Conservation (phyloP, 2,329 filamentous ascomycete species). For the Xylariaceae sp. region DNA sequence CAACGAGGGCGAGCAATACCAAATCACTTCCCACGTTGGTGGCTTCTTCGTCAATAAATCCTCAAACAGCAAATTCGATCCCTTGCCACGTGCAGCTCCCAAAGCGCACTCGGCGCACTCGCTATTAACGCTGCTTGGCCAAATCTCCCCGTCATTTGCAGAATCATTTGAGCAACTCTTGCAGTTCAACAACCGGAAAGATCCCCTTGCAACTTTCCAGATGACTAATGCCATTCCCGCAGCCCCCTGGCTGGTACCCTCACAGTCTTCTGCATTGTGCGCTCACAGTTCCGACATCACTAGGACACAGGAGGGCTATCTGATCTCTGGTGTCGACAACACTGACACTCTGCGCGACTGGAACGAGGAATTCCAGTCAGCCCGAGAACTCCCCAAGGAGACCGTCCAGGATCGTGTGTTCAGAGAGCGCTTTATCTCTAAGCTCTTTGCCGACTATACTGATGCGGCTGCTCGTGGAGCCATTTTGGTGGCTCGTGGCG, state of each 20-base stretch:
- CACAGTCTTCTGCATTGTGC: conserved; percentile 58
- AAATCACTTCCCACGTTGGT: conserved; percentile 88
- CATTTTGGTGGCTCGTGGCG: conserved; percentile 85
- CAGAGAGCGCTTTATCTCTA: conserved; percentile 87
- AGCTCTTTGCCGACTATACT: conserved; percentile 96
- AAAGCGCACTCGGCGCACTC: conserved; percentile 83
- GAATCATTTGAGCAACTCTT: conserved; percentile 73
- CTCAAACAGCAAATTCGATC: conserved; percentile 92
- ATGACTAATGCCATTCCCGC: conserved; percentile 92
- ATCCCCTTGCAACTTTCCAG: conserved; percentile 89
- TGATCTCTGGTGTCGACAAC: conserved; percentile 87
- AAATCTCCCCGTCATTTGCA: conserved; percentile 80
- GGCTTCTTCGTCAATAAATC: conserved; percentile 98
- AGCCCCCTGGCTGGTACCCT: conserved; percentile 84
- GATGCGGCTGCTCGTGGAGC: conserved; percentile 91
- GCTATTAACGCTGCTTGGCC: conserved; percentile 71
- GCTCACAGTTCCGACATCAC: conserved; percentile 79
- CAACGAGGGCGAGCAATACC: conserved; percentile 89
- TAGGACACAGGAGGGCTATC: conserved; percentile 85
- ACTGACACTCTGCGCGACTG: conserved; percentile 93
- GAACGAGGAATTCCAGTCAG: conserved; percentile 99
- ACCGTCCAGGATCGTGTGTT: conserved; percentile 94
- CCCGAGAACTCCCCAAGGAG: conserved; percentile 88
- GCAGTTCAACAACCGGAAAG: conserved; percentile 78
- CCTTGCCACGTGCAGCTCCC: conserved; percentile 71